Conservation (phyloP, 2,329 filamentous ascomycete species). For the Phialophora chinensis region DNA sequence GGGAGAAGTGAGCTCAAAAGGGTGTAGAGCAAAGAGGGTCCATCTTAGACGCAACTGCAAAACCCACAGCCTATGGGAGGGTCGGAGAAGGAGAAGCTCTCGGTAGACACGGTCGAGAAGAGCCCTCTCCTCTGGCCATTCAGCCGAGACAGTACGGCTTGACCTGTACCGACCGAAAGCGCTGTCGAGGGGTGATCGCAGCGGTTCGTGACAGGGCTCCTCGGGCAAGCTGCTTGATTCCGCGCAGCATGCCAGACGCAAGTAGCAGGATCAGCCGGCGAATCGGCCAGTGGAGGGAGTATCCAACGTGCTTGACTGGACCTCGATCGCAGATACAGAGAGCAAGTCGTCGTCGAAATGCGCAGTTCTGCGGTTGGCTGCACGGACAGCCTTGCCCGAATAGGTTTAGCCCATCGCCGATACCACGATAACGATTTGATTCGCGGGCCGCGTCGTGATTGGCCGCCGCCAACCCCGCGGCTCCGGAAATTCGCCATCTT, state of each 20-base stretch:
- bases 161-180: slow-evolving; percentile 6
- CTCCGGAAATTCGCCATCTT: slow-evolving; percentile 4
- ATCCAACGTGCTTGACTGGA: neutral
- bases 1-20: slow-evolving; percentile 33
- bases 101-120: neutral
- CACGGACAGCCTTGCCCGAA: slow-evolving; percentile 35
- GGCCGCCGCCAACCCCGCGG: slow-evolving; percentile 12
- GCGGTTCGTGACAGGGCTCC: slow-evolving; percentile 22
- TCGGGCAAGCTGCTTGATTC: slow-evolving; percentile 12
- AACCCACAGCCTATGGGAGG: slow-evolving; percentile 15
- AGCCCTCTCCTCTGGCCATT: slow-evolving; percentile 2
- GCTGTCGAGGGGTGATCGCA: slow-evolving; percentile 19
- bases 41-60: neutral
- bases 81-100: slow-evolving; percentile 5
- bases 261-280: neutral
- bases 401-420: slow-evolving; percentile 17
- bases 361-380: slow-evolving; percentile 25
- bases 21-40: slow-evolving; percentile 23
- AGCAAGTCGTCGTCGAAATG: slow-evolving; percentile 12
- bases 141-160: neutral
- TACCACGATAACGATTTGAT: slow-evolving; percentile 25
- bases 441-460: slow-evolving; percentile 16
- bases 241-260: slow-evolving; percentile 1
- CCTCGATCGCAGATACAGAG: neutral
- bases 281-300: neutral